These are phyloP conservation scores for Exidia glandulosa DNA, from an alignment of 768 basidiomycete species.

Conservation along the genomic window DNA sequence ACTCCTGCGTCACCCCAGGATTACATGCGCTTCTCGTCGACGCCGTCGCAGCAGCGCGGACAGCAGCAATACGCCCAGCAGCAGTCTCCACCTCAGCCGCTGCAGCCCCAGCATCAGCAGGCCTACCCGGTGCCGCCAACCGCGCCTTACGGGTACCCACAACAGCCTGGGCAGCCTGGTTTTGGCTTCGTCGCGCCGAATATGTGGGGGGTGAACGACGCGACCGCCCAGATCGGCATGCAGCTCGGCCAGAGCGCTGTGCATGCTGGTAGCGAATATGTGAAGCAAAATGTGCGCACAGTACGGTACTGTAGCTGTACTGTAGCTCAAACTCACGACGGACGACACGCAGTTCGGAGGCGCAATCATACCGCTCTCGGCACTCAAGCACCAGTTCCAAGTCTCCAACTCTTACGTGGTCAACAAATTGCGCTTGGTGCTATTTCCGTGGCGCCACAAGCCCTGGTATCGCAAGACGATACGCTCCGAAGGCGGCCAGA, in stretches of 20 bases:
- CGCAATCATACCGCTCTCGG: slow-evolving; percentile 52
- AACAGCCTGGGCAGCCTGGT: slow-evolving; percentile 23
- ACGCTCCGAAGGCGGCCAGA: slow-evolving; percentile 52
- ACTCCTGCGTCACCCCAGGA: slow-evolving; percentile 65
- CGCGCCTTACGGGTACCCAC: slow-evolving; percentile 22
- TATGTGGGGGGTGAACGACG: slow-evolving; percentile 83
- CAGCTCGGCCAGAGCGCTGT: slow-evolving; percentile 89
- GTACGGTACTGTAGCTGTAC: slow-evolving; percentile 1
- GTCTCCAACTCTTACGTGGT: slow-evolving; percentile 95
- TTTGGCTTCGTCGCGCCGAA: slow-evolving; percentile 29
- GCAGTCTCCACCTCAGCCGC: slow-evolving; percentile 31
- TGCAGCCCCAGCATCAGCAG: slow-evolving; percentile 19
- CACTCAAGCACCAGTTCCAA: slow-evolving; percentile 87
- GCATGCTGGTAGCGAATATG: slow-evolving; percentile 88
- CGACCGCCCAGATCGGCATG: slow-evolving; percentile 93
- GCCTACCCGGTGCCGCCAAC: slow-evolving; percentile 3
- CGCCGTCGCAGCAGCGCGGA: slow-evolving; percentile 7
- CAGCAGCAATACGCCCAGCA: slow-evolving; percentile 21
- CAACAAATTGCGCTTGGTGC: slow-evolving; percentile 68
- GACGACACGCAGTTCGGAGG: slow-evolving; percentile 54
- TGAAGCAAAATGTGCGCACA: slow-evolving; percentile 76
- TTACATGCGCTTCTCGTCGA: slow-evolving; percentile 45
- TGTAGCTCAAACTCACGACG: neutral
- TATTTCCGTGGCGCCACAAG: slow-evolving; percentile 93
- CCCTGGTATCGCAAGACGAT: slow-evolving; percentile 69